These are phyloP conservation scores for Epicoccum sorghinum DNA, from an alignment of 2,329 filamentous ascomycete genomes.

Conservation along the genomic window DNA sequence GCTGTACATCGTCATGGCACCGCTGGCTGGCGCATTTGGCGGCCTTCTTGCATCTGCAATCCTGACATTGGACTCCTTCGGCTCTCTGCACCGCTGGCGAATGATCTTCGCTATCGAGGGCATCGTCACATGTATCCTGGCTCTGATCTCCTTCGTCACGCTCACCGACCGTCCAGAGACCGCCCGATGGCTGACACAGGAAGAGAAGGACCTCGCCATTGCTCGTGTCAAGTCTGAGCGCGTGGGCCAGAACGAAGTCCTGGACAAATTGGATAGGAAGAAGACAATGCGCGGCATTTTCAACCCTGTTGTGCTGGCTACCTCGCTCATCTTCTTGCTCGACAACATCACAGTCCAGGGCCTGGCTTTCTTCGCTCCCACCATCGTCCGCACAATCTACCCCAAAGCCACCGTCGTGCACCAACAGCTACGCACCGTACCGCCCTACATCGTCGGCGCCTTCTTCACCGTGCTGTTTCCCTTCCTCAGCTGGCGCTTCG, in stretches of 20 bases:
- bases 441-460: slow-evolving; percentile 71
- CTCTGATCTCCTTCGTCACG: slow-evolving; percentile 67
- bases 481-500: slow-evolving; percentile 65
- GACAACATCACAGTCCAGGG: slow-evolving; percentile 75
- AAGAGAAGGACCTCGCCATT: slow-evolving; percentile 70
- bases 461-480: slow-evolving; percentile 70
- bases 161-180: slow-evolving; percentile 73
- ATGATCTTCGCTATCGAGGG: slow-evolving; percentile 79
- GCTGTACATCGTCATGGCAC: slow-evolving; percentile 73
- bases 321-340: slow-evolving; percentile 65
- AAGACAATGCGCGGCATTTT: slow-evolving; percentile 69
- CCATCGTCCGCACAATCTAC: slow-evolving; percentile 73
- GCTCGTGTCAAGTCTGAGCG: slow-evolving; percentile 73
- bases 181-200: slow-evolving; percentile 67
- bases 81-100: slow-evolving; percentile 63
- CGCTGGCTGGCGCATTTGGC: slow-evolving; percentile 73
- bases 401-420: slow-evolving; percentile 62
- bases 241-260: slow-evolving; percentile 64
- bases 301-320: slow-evolving; percentile 65
- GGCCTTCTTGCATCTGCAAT: slow-evolving; percentile 69
- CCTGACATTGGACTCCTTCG: slow-evolving; percentile 65
- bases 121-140: slow-evolving; percentile 64
- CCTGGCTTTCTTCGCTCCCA: slow-evolving; percentile 72
- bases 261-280: slow-evolving; percentile 66
- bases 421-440: slow-evolving; percentile 73